Evolutionary conservation across 1,139 yeast species (phyloP), one percentile per base, ranked within the genome.

Genomic region (Torulaspora pretoriensis): DNA sequence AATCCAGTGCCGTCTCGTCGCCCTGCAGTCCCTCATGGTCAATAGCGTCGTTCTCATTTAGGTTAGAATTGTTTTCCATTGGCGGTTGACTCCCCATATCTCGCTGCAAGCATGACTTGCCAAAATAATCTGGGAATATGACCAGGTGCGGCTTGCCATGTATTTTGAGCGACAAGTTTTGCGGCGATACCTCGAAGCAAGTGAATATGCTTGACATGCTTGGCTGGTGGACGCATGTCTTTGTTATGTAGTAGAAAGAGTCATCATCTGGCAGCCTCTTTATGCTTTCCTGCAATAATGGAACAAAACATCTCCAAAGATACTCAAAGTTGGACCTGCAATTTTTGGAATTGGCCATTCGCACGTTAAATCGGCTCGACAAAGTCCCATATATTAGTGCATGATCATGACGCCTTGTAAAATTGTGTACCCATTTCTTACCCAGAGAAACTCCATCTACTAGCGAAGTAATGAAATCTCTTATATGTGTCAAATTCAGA

Each of bases 341-440:
- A 35, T 46, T 49, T 28, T 53, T 53, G n/a, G 54, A 49, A 19
- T 50, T 45, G 12, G 46, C 35, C 36, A 56, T 43, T 8, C 45
- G 49, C 3, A 56, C 47, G 19, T 46, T 51, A 19, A 35, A 37
- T 29, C 33, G 27, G 30, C 49, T 49, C 4, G 29, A 28, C 10
- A 30, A 35, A 16, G 46, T 36, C 8, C 61, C 61, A 46, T 57
- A 56, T n/a, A 57, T 42, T 5, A 56, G 31, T 39, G 45, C 40
- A 25, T 47, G 47, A 8, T 48, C 50, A 41, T 56, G 60, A 12
- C 61, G 47, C 30, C 53, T 45, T 16, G 53, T 49, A 29, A 57
- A 57, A 40, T 53, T 52, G 32, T 47, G 50, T 1, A 54, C 47
- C 61, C 61, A 57, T 36, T 54, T 55, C 32, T 51, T 54, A 9